Evolutionary conservation across 495 filamentous ascomycete genomes (phyloP), one percentile per base, ranked within the genome.

Genomic region (Tuber indicum): DNA sequence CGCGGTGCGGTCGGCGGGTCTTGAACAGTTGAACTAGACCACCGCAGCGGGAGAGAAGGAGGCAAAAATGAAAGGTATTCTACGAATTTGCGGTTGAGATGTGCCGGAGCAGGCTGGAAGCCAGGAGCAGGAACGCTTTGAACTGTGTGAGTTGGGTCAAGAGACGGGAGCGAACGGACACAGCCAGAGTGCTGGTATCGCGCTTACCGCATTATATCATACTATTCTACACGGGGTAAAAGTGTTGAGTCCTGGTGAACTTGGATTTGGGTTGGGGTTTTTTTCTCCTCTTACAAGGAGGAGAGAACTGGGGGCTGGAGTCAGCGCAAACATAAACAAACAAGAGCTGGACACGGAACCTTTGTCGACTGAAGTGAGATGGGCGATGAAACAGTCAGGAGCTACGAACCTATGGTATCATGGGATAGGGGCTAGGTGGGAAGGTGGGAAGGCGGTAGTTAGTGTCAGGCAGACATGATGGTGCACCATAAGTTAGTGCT

Each of bases 1-100:
- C 78, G 66, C 77, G 78, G 76, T 78, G 78, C 76, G 26, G 58
- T 66, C 26, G 58, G 26, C 58, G 58, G 58, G 58, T 66, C 58
- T 32, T 17, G 26, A n/a, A n/a, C n/a, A n/a, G n/a, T n/a, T n/a
- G n/a, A 66, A 66, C 58, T 19, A 26, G 58, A 26, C 58, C 58
- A 19, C 58, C 26, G 58, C 26, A 36, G 26, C 58, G 58, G 58
- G 58, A 66, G 32, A 26, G 52, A 19, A 66, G 5, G 58, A 16
- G 32, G 58, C 58, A 66, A 66, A 26, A 26, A n/a, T 66, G 58
- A 36, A 66, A 66, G 23, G 49, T n/a, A 9, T n/a, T 62, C 52
- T 36, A 36, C 58, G 26, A 17, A 36, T 19, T 3, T 36, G 32
- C 26, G 52, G n/a, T 58, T 12, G 3, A 58, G 52, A 58, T 8